Evolutionary conservation across 1,139 yeast species (phyloP).

Genomic region (Kazachstania sp.): DNA sequence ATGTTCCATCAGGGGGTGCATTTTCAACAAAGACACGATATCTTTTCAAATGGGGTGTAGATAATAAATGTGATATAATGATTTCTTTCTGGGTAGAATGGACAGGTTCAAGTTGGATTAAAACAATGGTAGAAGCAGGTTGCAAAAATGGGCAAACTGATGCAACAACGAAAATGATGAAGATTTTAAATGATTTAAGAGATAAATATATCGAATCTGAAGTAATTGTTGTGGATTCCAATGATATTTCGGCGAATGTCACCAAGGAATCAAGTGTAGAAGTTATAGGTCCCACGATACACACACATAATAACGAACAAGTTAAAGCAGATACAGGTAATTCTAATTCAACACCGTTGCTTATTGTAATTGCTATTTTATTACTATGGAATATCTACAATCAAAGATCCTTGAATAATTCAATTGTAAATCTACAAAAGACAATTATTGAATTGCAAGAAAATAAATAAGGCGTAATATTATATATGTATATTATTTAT

Average conservation of each 20-base stretch:
- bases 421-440: slow-evolving; percentile 1
- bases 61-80: slow-evolving; percentile 48
- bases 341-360: not conserved
- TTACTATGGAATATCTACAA: slow-evolving; percentile 3
- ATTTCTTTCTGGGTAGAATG: slow-evolving; percentile 71
- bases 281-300: not conserved
- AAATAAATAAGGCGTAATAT: not conserved
- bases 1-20: slow-evolving; percentile 86
- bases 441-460: not conserved
- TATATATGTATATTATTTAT: not conserved
- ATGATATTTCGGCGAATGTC: not conserved
- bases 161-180: slow-evolving; percentile 34
- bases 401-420: slow-evolving; percentile 3
- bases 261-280: not conserved
- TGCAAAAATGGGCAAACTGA: slow-evolving; percentile 79
- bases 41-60: slow-evolving; percentile 63
- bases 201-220: slow-evolving; percentile 10
- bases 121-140: slow-evolving; percentile 84
- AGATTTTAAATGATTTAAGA: slow-evolving; percentile 14
- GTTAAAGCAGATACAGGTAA: not conserved
- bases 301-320: not conserved
- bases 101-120: slow-evolving; percentile 90
- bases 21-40: slow-evolving; percentile 68
- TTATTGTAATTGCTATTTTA: not conserved
- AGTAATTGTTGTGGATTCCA: slow-evolving; percentile 1